Evolutionary conservation across 1,139 yeast species (phyloP).

Genomic region (Yamadazyma sp.): DNA sequence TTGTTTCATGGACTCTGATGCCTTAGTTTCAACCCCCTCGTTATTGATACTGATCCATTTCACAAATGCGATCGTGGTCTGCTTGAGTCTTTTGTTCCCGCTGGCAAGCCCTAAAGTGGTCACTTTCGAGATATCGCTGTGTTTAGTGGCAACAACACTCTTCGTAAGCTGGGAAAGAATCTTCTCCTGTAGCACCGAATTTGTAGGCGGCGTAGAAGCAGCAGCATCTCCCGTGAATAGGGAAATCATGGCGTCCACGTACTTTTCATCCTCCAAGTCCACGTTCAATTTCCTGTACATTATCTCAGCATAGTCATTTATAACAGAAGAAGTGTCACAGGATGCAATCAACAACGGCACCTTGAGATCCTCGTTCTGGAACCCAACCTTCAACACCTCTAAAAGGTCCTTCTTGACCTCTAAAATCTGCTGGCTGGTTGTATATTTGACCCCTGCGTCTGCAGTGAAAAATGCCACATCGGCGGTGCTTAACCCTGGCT

Average conservation of each 20-base stretch:
- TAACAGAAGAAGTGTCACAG: slow-evolving; percentile 55
- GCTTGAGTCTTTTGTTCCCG: slow-evolving; percentile 44
- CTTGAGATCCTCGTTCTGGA: slow-evolving; percentile 33
- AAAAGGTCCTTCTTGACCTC: slow-evolving; percentile 42
- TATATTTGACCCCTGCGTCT: slow-evolving; percentile 64
- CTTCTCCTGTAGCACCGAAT: slow-evolving; percentile 55
- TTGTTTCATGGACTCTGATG: slow-evolving; percentile 16
- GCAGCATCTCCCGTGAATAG: slow-evolving; percentile 49
- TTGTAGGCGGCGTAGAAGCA: slow-evolving; percentile 48
- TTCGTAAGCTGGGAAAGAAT: slow-evolving; percentile 53
- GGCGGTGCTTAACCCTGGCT: slow-evolving; percentile 62
- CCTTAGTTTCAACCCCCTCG: slow-evolving; percentile 15
- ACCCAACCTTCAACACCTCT: slow-evolving; percentile 38
- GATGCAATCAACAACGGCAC: slow-evolving; percentile 63
- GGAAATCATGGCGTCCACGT: slow-evolving; percentile 44
- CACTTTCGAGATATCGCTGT: slow-evolving; percentile 37
- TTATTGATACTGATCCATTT: slow-evolving; percentile 47
- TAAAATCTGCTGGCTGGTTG: slow-evolving; percentile 46
- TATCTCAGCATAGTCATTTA: slow-evolving; percentile 53
- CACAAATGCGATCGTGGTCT: slow-evolving; percentile 59
- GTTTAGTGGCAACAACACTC: slow-evolving; percentile 51
- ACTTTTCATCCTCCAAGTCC: slow-evolving; percentile 49
- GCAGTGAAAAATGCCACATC: slow-evolving; percentile 64
- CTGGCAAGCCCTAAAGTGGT: slow-evolving; percentile 61
- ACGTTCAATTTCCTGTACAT: slow-evolving; percentile 50